Base-by-base conservation (phyloP, 1,284 basidiomycete species). In the Sporisorium reilianum region DNA sequence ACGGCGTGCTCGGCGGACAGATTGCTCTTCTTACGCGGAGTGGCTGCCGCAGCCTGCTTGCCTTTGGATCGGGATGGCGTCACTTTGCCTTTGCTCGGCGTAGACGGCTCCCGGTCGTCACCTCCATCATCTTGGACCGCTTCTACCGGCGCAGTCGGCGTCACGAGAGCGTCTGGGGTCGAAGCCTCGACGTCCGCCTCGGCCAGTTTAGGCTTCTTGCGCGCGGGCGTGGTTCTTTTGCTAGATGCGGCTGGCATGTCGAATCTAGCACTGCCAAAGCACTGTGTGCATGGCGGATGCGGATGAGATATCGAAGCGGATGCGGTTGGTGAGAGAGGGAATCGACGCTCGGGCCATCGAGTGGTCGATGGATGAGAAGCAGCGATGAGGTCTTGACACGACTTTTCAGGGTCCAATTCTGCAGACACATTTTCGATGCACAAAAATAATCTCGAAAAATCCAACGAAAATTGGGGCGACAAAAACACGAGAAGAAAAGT, bases 191-290 rank as follows among this genome's bases (percentile, higher is more conserved):
- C 20, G n/a, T 46, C 1, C 26, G 12, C 23, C n/a, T 41, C 25
- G 16, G 49, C 54, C 20, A 59, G 40, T 50, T 61, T 70, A 9
- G 55, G 38, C 34, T 57, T 64, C 51, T 70, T 70, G 16, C 57
- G 30, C 16, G 54, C 53, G 7, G 67, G 57, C 12, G 60, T 69
- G 18, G 58, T n/a, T 18, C 49, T 40, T 38, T 49, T 56, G 48
- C 18, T 38, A n/a, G 61, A 44, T 41, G 50, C 41, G 20, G 55
- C 50, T 0, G 67, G 62, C 67, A 70, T 64, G 16, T 44, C 40
- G 50, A 30, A 36, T 18, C 5, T 12, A 38, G 36, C 3, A 18
- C 18, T 28, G 26, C n/a, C n/a, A n/a, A n/a, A n/a, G n/a, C n/a
- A n/a, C 25, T 40, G 26, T 20, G n/a, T 14, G 48, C 48, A 50